Conservation (phyloP, 805 yeast species). For the Yamadazyma nakazawae region DNA sequence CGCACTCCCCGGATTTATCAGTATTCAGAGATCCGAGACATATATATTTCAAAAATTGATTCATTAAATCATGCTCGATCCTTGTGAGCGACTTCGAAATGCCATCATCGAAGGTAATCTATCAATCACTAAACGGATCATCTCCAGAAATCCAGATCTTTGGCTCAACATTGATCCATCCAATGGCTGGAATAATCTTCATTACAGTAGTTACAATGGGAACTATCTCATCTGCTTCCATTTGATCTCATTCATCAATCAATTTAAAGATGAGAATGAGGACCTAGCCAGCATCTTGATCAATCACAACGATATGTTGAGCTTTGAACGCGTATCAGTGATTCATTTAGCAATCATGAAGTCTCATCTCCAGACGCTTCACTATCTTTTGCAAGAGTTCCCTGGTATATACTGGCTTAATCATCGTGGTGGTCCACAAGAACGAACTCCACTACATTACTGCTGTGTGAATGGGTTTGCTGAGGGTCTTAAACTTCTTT, state of each 20-base stretch:
- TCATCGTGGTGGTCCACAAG: slow-evolving; percentile 27
- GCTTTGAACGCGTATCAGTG: slow-evolving; percentile 35
- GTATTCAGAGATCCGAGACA: background rate
- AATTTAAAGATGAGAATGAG: slow-evolving; percentile 15
- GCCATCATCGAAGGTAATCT: slow-evolving; percentile 39
- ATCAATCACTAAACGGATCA: slow-evolving; percentile 35
- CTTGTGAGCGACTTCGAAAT: slow-evolving; percentile 33
- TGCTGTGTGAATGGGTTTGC: slow-evolving; percentile 33
- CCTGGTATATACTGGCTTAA: slow-evolving; percentile 38
- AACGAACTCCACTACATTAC: slow-evolving; percentile 38
- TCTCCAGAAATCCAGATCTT: slow-evolving; percentile 38
- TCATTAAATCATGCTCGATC: slow-evolving; percentile 29
- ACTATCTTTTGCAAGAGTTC: slow-evolving; percentile 41
- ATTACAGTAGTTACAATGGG: slow-evolving; percentile 40
- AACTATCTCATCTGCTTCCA: slow-evolving; percentile 42
- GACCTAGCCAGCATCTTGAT: slow-evolving; percentile 15
- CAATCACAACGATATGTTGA: slow-evolving; percentile 27
- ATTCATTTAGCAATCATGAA: slow-evolving; percentile 32
- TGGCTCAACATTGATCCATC: slow-evolving; percentile 41
- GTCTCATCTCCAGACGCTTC: slow-evolving; percentile 40
- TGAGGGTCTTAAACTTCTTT: slow-evolving; percentile 35
- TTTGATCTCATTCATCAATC: slow-evolving; percentile 29
- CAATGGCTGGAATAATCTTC: slow-evolving; percentile 42
- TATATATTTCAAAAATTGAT: background rate
- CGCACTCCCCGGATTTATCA: slow-evolving; percentile 1